Evolutionary conservation across 352 stramenopile species (phyloP).

Genomic region (Saprolegnia diclina): DNA sequence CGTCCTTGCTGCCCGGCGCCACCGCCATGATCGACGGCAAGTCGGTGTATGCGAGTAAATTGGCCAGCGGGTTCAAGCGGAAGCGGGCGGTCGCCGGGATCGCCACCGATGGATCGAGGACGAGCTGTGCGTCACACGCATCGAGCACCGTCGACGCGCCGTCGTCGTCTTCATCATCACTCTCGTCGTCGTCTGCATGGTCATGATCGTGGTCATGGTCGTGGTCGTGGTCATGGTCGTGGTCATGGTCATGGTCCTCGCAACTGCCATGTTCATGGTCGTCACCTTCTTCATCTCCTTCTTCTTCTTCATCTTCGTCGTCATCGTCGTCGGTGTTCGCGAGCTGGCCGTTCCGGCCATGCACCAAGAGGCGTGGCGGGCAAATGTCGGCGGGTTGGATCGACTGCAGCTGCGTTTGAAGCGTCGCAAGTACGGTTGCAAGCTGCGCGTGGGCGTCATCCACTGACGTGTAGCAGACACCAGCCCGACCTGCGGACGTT

Average conservation of each 20-base stretch:
- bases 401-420: not conserved
- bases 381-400: conserved; percentile 17
- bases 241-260: not conserved
- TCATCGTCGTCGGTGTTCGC: conserved; percentile 6
- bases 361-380: conserved; percentile 16
- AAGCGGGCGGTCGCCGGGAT: not conserved
- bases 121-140: not conserved
- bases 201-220: not conserved
- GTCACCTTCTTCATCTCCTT: not conserved
- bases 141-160: conserved; percentile 13
- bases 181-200: conserved; percentile 5
- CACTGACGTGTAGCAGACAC: conserved; percentile 4
- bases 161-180: conserved; percentile 18
- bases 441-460: conserved; percentile 1
- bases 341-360: conserved; percentile 7
- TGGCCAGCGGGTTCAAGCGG: conserved; percentile 17
- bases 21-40: conserved; percentile 14
- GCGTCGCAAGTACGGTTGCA: not conserved
- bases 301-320: conserved; percentile 14
- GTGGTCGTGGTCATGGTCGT: not conserved
- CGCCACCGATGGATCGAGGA: not conserved
- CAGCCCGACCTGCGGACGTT: conserved; percentile 9
- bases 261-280: conserved; percentile 1
- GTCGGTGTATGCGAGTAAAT: conserved; percentile 8
- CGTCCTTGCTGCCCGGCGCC: not conserved